Evolutionary conservation across 768 basidiomycete genomes (phyloP).

Genomic region (Mrakia hoshinonis): DNA sequence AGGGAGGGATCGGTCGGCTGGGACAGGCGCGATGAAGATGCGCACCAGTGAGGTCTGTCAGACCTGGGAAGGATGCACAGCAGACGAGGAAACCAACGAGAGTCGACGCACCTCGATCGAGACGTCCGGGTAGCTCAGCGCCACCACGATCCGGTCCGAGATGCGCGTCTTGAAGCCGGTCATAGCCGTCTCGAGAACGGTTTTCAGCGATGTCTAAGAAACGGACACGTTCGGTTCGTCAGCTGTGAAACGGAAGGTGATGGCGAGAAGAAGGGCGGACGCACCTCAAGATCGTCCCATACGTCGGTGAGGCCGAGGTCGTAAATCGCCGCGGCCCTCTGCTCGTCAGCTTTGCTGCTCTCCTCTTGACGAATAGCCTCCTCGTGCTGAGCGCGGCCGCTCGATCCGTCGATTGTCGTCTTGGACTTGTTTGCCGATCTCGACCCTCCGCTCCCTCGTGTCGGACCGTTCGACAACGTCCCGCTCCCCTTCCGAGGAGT

Average conservation of each 20-base stretch:
- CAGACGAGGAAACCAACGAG: not conserved
- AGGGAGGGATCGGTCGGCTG: not conserved
- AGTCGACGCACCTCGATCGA: not conserved
- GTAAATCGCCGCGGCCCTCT: no score
- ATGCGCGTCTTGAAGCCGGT: not conserved
- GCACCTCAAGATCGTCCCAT: no score
- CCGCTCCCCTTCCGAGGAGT: no score
- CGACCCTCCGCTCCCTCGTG: no score
- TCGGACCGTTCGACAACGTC: no score
- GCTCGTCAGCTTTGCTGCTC: no score
- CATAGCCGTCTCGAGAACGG: not conserved
- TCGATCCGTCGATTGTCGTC: no score
- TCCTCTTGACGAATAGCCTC: no score
- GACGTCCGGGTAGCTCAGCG: not conserved
- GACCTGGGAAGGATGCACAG: not conserved
- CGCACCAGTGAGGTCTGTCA: not conserved
- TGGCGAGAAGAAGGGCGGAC: not conserved
- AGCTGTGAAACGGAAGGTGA: not conserved
- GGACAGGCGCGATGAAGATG: not conserved
- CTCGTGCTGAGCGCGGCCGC: no score
- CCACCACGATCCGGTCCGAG: not conserved
- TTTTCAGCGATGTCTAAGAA: not conserved
- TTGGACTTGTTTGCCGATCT: no score
- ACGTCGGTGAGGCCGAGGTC: no score
- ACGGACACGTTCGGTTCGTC: no score